Percentiles rank a stretch among this genome's conserved stretches.
Evolutionary conservation across 306 rosid genomes (phyloP).

Genomic region (Cyclanthera cordifolia): DNA sequence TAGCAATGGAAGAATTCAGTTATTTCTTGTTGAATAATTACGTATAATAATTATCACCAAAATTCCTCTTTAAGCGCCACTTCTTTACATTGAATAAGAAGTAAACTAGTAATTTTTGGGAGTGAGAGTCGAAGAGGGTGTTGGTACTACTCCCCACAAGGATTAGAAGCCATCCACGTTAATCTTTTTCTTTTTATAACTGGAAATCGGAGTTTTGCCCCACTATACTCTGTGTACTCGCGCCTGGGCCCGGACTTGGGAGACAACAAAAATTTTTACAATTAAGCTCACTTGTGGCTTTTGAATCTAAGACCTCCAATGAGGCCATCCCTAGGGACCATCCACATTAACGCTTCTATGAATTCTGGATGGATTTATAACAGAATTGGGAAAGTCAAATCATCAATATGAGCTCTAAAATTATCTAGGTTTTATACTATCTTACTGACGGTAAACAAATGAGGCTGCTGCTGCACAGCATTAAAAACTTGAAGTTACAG

Average conservation of each 20-base stretch:
- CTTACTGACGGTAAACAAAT: neutral
- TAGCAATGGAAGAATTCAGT: neutral
- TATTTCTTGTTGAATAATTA: neutral
- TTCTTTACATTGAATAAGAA: neutral
- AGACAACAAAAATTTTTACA: no score
- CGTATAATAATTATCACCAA: neutral
- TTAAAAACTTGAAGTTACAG: conserved; percentile 1
- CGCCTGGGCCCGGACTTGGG: no score
- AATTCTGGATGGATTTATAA: neutral
- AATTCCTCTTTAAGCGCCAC: neutral
- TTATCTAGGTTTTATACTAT: neutral
- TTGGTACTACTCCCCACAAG: neutral
- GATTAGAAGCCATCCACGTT: neutral
- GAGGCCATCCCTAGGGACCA: no score
- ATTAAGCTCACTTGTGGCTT: no score
- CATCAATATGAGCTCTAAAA: neutral
- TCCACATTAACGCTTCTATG: neutral
- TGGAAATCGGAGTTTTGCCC: no score
- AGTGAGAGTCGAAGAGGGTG: neutral
- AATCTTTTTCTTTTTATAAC: no score
- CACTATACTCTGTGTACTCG: no score
- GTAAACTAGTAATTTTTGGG: neutral
- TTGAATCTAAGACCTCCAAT: no score
- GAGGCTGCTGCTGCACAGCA: conserved; percentile 13
- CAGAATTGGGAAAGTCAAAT: conserved; percentile 10